Evolutionary conservation across 805 yeast genomes (phyloP), one percentile per base, ranked within the genome.

Genomic region (Cyberlindnera misumaiensis): DNA sequence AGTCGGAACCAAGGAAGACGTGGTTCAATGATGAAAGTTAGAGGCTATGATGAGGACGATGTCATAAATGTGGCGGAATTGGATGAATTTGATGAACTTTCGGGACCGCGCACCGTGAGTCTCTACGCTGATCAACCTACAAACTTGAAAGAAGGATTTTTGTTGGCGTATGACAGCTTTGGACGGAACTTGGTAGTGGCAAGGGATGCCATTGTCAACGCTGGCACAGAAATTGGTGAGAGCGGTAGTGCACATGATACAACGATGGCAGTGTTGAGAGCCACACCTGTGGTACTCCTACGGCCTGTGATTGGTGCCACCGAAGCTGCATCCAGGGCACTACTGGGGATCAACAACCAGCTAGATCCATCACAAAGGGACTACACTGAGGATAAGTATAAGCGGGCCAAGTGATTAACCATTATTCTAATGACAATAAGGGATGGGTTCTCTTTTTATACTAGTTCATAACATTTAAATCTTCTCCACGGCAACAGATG

Each of bases 301-400:
- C 60, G 96, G 31, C 96, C 97, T 2, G 71, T 87, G 44, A 87
- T 89, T 49, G 97, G 97, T 2, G 87, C 95, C 0, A 83, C 96
- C 0, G 96, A 87, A 56, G 95, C 95, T 0, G 69, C 89, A 6
- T 81, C 90, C 5, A 83, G 79, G 52, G 73, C 95, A 1, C 65
- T 89, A 36, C 72, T 86, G 63, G 97, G 97, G 1, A 69, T 89
- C 7, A 78, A 87, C 30, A 88, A 87, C 55, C 83, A 81, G 44
- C 62, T 89, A 26, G 90, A 86, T 55, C 81, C 88, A 2, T 67
- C 68, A 16, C 76, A 79, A 44, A 67, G 73, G 37, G 56, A 63
- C 30, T 77, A 75, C 41, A 66, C 79, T 4, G 72, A 72, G 38
- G 94, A 84, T 45, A 83, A 83, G 58, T 84, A 84, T 53, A 76